Evolutionary conservation across 2,329 filamentous ascomycete species (phyloP).

Genomic region (Corniculantispora saksenae): DNA sequence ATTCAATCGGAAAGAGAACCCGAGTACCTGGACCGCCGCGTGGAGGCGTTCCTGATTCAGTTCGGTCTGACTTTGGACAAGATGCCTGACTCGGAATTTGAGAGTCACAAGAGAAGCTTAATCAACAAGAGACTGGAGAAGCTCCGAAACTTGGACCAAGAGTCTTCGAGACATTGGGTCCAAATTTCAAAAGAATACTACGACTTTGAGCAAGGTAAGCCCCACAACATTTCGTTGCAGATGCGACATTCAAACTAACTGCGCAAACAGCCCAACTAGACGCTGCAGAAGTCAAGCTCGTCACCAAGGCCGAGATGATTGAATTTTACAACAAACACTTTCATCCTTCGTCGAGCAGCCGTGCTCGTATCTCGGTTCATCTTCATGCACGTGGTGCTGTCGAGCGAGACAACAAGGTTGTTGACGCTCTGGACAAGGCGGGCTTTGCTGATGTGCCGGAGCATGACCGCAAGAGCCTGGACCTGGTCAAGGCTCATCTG

Average conservation of each 20-base stretch:
- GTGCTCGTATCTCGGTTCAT: constrained; percentile 85
- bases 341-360: constrained; percentile 67
- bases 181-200: constrained; percentile 85
- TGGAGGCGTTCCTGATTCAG: constrained; percentile 76
- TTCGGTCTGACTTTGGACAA: constrained; percentile 67
- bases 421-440: constrained; percentile 40
- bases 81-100: constrained; percentile 84
- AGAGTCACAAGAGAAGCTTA: constrained; percentile 85
- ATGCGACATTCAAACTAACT: constrained; percentile 22
- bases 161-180: constrained; percentile 79
- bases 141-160: constrained; percentile 85
- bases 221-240: constrained; percentile 30
- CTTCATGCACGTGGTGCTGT: constrained; percentile 69
- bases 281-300: constrained; percentile 68
- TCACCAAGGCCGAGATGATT: constrained; percentile 79
- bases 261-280: constrained; percentile 65
- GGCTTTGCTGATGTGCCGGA: constrained; percentile 36
- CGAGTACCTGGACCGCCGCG: constrained; percentile 80
- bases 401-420: constrained; percentile 48
- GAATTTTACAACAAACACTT: constrained; percentile 79
- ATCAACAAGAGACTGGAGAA: constrained; percentile 87
- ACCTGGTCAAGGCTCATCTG: constrained; percentile 53
- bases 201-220: constrained; percentile 79
- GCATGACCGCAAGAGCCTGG: constrained; percentile 51
- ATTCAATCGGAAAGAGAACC: constrained; percentile 90